Evolutionary conservation across 441 rosid species (phyloP).

Genomic region (Adansonia gregorii): DNA sequence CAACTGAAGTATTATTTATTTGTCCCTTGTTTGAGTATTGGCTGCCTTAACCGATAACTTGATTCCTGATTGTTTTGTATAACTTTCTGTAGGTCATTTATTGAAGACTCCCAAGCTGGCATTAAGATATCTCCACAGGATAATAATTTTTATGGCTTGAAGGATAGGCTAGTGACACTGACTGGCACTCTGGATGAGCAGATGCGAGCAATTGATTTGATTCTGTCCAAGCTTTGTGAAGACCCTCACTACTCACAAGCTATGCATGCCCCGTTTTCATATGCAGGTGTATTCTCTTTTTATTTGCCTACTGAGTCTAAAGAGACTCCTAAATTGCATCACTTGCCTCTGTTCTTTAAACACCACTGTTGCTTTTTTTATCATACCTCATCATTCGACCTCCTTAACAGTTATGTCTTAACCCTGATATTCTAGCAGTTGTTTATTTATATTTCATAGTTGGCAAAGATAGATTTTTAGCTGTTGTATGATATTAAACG

Average conservation of each 20-base stretch:
- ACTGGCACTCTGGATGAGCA: conserved; percentile 89
- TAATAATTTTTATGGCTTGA: conserved; percentile 82
- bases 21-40: background rate
- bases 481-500: background rate
- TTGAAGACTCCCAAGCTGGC: conserved; percentile 93
- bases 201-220: conserved; percentile 86
- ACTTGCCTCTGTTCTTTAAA: conserved; percentile 10
- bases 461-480: background rate
- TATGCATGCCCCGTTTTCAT: conserved; percentile 84
- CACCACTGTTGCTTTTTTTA: background rate
- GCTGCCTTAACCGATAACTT: background rate
- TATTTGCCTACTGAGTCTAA: background rate
- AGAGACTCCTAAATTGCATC: background rate
- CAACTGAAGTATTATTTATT: background rate
- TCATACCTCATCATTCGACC: background rate
- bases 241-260: conserved; percentile 89
- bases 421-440: background rate
- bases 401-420: background rate
- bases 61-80: conserved; percentile 28
- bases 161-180: conserved; percentile 92
- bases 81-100: conserved; percentile 73
- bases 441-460: background rate
- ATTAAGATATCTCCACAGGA: conserved; percentile 95
- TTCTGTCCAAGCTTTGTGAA: conserved; percentile 80
- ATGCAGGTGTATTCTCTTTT: conserved; percentile 65